Percentiles rank a stretch among this genome's conserved stretches.
These are phyloP conservation scores for Hanseniaspora gamundiae DNA, from an alignment of 1,139 yeast species.

Conservation along the genomic window DNA sequence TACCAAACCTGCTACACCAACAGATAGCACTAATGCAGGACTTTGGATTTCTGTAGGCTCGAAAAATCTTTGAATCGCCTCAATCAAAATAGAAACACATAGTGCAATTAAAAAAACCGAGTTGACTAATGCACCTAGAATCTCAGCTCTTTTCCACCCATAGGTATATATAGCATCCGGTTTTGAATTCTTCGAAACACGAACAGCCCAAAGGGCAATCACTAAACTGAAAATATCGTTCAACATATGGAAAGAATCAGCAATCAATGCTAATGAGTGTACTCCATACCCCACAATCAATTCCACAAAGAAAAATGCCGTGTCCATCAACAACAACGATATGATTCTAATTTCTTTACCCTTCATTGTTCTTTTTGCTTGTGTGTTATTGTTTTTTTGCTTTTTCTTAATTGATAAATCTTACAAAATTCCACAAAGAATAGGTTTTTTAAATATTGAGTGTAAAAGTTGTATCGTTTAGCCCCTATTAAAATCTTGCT, in stretches of 20 bases:
- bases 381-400: neutral
- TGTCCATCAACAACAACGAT: conserved; percentile 63
- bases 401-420: neutral
- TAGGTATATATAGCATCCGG: conserved; percentile 86
- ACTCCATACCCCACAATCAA: conserved; percentile 78
- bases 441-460: too few species aligned
- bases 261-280: conserved; percentile 83
- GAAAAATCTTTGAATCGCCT: conserved; percentile 81
- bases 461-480: too few species aligned
- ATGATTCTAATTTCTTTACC: conserved; percentile 66
- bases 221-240: conserved; percentile 84
- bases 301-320: conserved; percentile 75
- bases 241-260: conserved; percentile 95
- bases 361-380: conserved; percentile 14
- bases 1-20: conserved; percentile 70
- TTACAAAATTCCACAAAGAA: too few species aligned
- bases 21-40: conserved; percentile 68
- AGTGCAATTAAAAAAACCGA: conserved; percentile 88
- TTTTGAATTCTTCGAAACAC: conserved; percentile 68
- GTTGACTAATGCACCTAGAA: conserved; percentile 83
- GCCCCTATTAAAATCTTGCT: too few species aligned
- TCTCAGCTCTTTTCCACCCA: conserved; percentile 96
- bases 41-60: conserved; percentile 68
- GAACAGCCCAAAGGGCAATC: conserved; percentile 94
- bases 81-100: conserved; percentile 84